These are phyloP conservation scores for Azolla pinnata DNA, from an alignment of 75 land plant species.

Conservation along the genomic window DNA sequence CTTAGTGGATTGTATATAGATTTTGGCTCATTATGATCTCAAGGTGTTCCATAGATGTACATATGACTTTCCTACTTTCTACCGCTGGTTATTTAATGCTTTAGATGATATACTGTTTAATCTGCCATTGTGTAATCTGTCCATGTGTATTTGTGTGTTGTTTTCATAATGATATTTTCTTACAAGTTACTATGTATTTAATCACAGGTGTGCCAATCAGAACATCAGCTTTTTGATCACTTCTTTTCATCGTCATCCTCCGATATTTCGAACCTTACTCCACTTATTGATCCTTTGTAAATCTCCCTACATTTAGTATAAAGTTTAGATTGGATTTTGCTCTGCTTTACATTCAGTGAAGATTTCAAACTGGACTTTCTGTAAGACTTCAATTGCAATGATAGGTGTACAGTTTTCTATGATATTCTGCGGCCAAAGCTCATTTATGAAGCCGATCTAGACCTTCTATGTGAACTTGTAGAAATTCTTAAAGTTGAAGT, in stretches of 20 bases:
- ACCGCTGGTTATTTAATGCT: too few relatives aligned
- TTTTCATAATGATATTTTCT: background rate
- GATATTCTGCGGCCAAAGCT: slow-evolving; percentile 88
- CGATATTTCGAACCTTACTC: slow-evolving; percentile 68
- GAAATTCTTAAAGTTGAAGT: slow-evolving; percentile 92
- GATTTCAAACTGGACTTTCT: too few relatives aligned
- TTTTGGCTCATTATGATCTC: too few relatives aligned
- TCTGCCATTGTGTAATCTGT: too few relatives aligned
- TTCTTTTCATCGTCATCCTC: slow-evolving; percentile 90
- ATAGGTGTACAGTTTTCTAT: slow-evolving; percentile 78
- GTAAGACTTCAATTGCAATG: too few relatives aligned
- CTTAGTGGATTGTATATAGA: too few relatives aligned
- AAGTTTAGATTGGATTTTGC: background rate
- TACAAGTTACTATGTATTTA: background rate
- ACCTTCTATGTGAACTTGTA: slow-evolving; percentile 90
- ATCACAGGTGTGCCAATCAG: slow-evolving; percentile 86
- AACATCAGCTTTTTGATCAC: slow-evolving; percentile 94
- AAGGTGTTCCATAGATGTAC: too few relatives aligned
- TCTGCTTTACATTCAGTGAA: too few relatives aligned
- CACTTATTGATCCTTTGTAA: slow-evolving; percentile 82
- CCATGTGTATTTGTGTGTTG: background rate
- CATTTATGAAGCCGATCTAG: slow-evolving; percentile 88
- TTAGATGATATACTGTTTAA: too few relatives aligned
- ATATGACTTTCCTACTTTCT: too few relatives aligned
- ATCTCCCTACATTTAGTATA: slow-evolving; percentile 9